Conservation (phyloP, 1,139 yeast species). For the Waltiozyma sp. region DNA sequence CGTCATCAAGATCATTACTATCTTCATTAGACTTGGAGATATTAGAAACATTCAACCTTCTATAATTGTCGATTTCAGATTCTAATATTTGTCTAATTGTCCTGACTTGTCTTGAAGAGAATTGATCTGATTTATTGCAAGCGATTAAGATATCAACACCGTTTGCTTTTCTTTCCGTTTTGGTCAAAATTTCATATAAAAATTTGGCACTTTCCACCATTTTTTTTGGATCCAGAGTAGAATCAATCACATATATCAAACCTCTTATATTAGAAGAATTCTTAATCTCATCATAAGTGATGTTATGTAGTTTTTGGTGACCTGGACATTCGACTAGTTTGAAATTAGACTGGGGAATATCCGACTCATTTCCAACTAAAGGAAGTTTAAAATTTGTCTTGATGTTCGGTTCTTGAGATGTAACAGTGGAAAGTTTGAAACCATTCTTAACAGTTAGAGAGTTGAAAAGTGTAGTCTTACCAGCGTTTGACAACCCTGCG, state of each 20-base stretch:
- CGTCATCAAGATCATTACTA: background rate
- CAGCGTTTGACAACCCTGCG: conserved; percentile 62
- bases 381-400: conserved; percentile 27
- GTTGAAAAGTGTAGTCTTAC: conserved; percentile 61
- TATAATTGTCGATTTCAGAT: conserved; percentile 47
- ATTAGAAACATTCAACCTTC: conserved; percentile 33
- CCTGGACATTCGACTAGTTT: conserved; percentile 79
- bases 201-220: conserved; percentile 40
- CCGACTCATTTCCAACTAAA: conserved; percentile 16
- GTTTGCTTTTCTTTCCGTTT: conserved; percentile 45
- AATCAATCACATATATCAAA: conserved; percentile 58
- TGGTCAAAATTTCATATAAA: conserved; percentile 40
- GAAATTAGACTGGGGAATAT: conserved; percentile 18
- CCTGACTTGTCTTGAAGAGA: conserved; percentile 63
- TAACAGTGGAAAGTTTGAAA: conserved; percentile 27
- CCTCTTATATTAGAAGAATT: conserved; percentile 42
- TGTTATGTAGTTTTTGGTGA: conserved; percentile 56
- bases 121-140: conserved; percentile 74
- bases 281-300: conserved; percentile 33
- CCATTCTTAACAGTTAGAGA: conserved; percentile 9
- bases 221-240: conserved; percentile 36
- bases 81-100: conserved; percentile 53
- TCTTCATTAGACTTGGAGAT: conserved; percentile 29
- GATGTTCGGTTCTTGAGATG: conserved; percentile 33
- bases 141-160: conserved; percentile 70